Conservation (phyloP, 2,329 filamentous ascomycete genomes). For the Fusarium anguioides region DNA sequence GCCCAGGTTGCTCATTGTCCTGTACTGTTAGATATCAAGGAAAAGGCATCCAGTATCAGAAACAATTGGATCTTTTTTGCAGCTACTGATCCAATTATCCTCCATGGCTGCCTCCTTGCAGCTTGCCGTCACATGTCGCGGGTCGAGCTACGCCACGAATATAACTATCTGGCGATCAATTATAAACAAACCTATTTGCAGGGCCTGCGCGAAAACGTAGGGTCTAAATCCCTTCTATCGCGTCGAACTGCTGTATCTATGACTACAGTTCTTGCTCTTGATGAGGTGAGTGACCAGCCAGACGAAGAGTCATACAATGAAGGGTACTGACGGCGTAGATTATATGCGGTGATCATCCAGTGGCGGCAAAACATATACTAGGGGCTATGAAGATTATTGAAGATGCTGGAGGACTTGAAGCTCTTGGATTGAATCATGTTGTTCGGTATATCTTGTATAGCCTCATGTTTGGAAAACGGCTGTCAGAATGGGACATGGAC, state of each 20-base stretch:
- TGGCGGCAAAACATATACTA: slow-evolving; percentile 15
- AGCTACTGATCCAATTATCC: not conserved
- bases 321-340: not conserved
- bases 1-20: not conserved
- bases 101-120: not conserved
- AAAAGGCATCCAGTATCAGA: not conserved
- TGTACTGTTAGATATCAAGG: not conserved
- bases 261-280: slow-evolving; percentile 1
- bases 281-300: not conserved
- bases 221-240: not conserved
- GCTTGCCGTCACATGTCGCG: slow-evolving; percentile 4
- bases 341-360: not conserved
- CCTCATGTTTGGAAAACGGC: slow-evolving; percentile 10
- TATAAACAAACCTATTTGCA: slow-evolving; percentile 7
- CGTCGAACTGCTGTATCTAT: slow-evolving; percentile 4
- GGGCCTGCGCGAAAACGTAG: not conserved
- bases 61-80: slow-evolving; percentile 12
- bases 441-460: slow-evolving; percentile 1
- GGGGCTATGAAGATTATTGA: slow-evolving; percentile 13
- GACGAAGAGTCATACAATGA: rapidly evolving
- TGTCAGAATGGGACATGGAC: slow-evolving; percentile 6
- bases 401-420: not conserved
- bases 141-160: not conserved
- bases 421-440: slow-evolving; percentile 1
- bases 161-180: not conserved